Evolutionary conservation across 108 stramenopile species (phyloP), one percentile per base, ranked within the genome.

Genomic region (Skeletonema marinoi): DNA sequence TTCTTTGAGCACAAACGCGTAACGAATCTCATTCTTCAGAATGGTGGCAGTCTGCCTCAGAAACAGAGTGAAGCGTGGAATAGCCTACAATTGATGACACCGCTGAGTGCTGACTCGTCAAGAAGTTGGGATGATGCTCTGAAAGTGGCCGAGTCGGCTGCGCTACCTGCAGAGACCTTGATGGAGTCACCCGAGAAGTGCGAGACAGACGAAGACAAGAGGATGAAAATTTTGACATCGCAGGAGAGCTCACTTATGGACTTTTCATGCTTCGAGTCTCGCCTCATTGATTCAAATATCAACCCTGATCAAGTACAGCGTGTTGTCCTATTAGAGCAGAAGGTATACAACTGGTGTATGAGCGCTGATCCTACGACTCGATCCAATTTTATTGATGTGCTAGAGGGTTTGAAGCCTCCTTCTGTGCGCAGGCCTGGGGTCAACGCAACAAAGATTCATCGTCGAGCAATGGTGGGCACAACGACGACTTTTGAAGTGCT

Each of bases 161-260:
- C 67, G 4, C 6, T 68, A 29, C 67, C 67, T 17, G 67, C 67
- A 2, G 67, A 68, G 11, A 31, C 48, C 14, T 58, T 68, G 48
- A 68, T 68, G 54, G 67, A 68, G 67, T 25, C 54, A 6, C 67
- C 67, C 3, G 67, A 68, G 41, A 32, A 51, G 13, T 68, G 67
- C 11, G 67, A 68, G 54, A 9, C n/a, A 12, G 25, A 58, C 54
- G 21, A 46, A 58, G 67, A 51, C 38, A 68, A 19, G 17, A 51
- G 54, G 19, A 68, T 68, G 67, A 32, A 32, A 6, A 51, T 68
- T 6, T 13, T 68, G 30, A 44, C 67, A 25, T 3, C 51, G n/a
- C 54, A 68, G 21, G 67, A 68, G 21, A 19, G n/a, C 54, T 42
- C 30, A 17, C 29, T 7, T 32, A 68, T 51, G 67, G 67, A 68